phyloP scores from a whole-genome alignment of 192 early-diverging fungal genomes.

The Backusella parvicylindrica region DNA sequence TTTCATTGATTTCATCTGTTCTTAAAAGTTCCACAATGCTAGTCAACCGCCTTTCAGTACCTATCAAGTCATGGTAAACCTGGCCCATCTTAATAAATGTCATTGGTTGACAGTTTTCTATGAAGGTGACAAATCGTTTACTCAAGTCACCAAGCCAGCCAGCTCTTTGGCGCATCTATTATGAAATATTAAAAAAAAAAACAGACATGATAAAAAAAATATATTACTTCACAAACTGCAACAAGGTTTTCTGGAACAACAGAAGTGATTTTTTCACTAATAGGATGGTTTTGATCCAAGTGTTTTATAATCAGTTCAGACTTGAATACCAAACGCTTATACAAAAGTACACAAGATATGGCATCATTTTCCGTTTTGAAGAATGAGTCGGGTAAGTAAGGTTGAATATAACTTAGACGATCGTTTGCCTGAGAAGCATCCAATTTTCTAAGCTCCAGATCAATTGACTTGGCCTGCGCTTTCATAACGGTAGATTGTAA shows the following conservation, averaged over 20 bases:
- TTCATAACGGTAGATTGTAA: constrained; percentile 79
- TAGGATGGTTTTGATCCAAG: constrained; percentile 56
- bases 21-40: constrained; percentile 72
- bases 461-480: constrained; percentile 85
- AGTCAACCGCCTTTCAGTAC: constrained; percentile 77
- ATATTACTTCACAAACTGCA: constrained; percentile 45
- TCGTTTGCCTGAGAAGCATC: constrained; percentile 83
- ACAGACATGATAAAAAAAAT: not conserved
- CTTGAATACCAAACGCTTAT: constrained; percentile 84
- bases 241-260: constrained; percentile 51
- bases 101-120: constrained; percentile 63
- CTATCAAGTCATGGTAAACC: constrained; percentile 73
- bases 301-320: constrained; percentile 70
- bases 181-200: not conserved
- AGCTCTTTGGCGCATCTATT: constrained; percentile 58
- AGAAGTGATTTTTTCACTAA: constrained; percentile 55
- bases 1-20: constrained; percentile 71
- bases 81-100: constrained; percentile 71
- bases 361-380: constrained; percentile 77
- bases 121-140: constrained; percentile 62
- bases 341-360: constrained; percentile 67
- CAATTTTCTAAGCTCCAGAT: constrained; percentile 84
- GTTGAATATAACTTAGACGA: constrained; percentile 57
- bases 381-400: constrained; percentile 85
- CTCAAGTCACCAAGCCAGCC: constrained; percentile 66